Percentiles rank a stretch among this genome's conserved stretches.
Conservation (phyloP, 805 yeast genomes). For the Tetrapisispora taiwanensis region DNA sequence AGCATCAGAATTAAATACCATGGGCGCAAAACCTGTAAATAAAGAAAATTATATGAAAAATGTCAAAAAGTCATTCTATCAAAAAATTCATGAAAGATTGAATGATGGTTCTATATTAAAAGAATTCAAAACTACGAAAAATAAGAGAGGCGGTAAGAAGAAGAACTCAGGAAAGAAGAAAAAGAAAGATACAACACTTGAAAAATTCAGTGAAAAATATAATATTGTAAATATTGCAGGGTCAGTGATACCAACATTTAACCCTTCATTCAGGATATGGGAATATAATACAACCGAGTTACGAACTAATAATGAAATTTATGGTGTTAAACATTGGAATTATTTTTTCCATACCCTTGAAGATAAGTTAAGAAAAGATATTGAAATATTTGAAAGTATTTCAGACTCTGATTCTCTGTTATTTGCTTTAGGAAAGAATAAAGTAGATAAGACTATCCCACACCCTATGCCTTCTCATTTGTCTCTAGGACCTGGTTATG, state of each 20-base stretch:
- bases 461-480: slow-evolving; percentile 43
- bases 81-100: slow-evolving; percentile 33
- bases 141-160: slow-evolving; percentile 5
- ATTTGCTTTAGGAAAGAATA: slow-evolving; percentile 16
- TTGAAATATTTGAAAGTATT: slow-evolving; percentile 17
- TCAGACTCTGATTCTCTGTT: slow-evolving; percentile 2
- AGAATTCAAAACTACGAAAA: slow-evolving; percentile 11
- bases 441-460: slow-evolving; percentile 52
- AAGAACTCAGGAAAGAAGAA: slow-evolving; percentile 3
- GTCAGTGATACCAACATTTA: slow-evolving; percentile 75
- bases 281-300: slow-evolving; percentile 66
- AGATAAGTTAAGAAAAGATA: slow-evolving; percentile 18
- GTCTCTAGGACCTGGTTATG: slow-evolving; percentile 68
- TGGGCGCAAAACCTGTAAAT: slow-evolving; percentile 59
- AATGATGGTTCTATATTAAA: background rate
- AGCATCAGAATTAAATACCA: slow-evolving; percentile 30
- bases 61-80: slow-evolving; percentile 45
- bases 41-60: slow-evolving; percentile 55
- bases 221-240: slow-evolving; percentile 61
- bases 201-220: slow-evolving; percentile 43
- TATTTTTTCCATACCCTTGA: slow-evolving; percentile 44
- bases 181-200: background rate
- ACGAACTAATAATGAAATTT: slow-evolving; percentile 10
- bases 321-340: slow-evolving; percentile 42
- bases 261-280: slow-evolving; percentile 78